Percentiles rank a stretch among this genome's conserved stretches.
Evolutionary conservation across 495 filamentous ascomycete species (phyloP).

Genomic region (Penicillium robsamsonii): DNA sequence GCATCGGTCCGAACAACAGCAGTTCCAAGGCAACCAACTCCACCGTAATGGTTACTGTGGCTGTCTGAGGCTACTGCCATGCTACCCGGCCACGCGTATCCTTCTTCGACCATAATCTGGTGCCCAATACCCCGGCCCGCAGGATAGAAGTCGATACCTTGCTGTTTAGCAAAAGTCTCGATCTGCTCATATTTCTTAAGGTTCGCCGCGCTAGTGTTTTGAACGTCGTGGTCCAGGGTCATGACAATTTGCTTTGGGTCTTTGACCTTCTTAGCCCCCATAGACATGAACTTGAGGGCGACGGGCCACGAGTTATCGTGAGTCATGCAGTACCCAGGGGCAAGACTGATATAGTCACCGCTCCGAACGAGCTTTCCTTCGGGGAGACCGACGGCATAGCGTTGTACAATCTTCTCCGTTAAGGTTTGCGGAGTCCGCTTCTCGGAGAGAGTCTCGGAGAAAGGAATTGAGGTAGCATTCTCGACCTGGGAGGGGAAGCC

Average conservation of each 20-base stretch:
- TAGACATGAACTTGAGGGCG: conserved; percentile 80
- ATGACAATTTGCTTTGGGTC: conserved; percentile 77
- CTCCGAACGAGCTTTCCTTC: conserved; percentile 67
- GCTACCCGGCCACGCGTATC: conserved; percentile 80
- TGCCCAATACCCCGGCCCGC: conserved; percentile 84
- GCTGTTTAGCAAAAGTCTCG: conserved; percentile 77
- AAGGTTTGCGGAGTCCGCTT: conserved; percentile 60
- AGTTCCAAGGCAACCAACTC: conserved; percentile 41
- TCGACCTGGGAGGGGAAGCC: conserved; percentile 5
- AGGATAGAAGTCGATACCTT: conserved; percentile 81
- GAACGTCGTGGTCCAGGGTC: conserved; percentile 91
- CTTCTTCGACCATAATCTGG: conserved; percentile 87
- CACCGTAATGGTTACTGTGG: conserved; percentile 61
- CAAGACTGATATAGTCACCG: conserved; percentile 82
- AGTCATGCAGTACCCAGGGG: conserved; percentile 77
- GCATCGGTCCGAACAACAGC: conserved; percentile 86
- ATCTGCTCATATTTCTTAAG: conserved; percentile 83
- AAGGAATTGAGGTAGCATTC: conserved; percentile 1
- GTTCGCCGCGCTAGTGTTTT: conserved; percentile 81
- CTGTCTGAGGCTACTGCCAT: conserved; percentile 78
- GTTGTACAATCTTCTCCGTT: conserved; percentile 90
- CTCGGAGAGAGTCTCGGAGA: not conserved
- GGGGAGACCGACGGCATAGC: conserved; percentile 67
- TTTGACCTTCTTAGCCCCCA: conserved; percentile 76
- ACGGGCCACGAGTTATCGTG: conserved; percentile 95